Percentiles rank a stretch among this genome's conserved stretches.
Evolutionary conservation across 108 stramenopile species (phyloP).

Genomic region (Fragilariopsis cylindrus): DNA sequence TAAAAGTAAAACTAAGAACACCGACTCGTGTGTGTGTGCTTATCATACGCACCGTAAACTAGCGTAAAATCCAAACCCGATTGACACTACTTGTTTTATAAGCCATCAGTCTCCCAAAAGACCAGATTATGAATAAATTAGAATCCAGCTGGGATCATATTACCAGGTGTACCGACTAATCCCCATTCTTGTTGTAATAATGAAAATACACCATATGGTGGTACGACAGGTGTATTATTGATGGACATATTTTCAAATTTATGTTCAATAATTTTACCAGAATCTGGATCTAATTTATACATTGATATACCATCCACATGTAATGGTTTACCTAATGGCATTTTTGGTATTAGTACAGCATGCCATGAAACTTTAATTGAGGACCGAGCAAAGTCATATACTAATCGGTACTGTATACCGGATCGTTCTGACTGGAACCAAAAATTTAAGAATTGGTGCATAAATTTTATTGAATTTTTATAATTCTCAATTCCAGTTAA

Average conservation of each 20-base stretch:
- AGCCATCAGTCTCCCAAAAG: no score
- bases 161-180: constrained; percentile 15
- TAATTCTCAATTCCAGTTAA: constrained; percentile 65
- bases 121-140: not conserved
- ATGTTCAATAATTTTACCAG: constrained; percentile 76
- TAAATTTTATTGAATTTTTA: constrained; percentile 53
- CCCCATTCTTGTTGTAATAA: constrained; percentile 40
- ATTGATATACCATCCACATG: constrained; percentile 78
- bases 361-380: constrained; percentile 81
- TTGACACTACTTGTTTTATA: no score
- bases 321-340: constrained; percentile 51
- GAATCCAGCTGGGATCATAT: constrained; percentile 1
- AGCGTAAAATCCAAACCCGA: no score
- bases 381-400: constrained; percentile 73
- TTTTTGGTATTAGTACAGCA: constrained; percentile 64
- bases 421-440: constrained; percentile 51
- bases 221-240: constrained; percentile 62
- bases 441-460: constrained; percentile 57
- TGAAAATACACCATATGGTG: constrained; percentile 66
- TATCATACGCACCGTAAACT: no score
- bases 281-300: constrained; percentile 59
- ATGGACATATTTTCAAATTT: constrained; percentile 73
- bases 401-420: constrained; percentile 71
- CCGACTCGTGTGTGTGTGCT: no score
- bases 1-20: no score